phyloP scores from a whole-genome alignment of 75 land plant species.

The Gnetum montanum region DNA sequence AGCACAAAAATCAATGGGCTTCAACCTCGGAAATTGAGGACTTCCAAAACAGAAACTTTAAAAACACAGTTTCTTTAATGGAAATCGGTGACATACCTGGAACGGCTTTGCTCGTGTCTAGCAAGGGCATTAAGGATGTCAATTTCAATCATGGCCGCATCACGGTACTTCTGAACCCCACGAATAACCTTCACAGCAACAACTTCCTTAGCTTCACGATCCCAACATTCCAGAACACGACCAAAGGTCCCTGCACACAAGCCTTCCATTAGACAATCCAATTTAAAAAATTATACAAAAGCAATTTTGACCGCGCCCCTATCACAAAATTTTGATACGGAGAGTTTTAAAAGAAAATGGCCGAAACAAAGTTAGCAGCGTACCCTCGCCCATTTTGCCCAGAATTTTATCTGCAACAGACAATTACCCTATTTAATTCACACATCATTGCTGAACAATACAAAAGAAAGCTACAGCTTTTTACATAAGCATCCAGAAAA shows the following conservation, averaged over 20 bases:
- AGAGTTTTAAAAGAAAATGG: neutral
- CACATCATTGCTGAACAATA: too few relatives aligned
- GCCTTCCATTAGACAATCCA: neutral
- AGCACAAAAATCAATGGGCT: too few relatives aligned
- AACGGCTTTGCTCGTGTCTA: constrained; percentile 36
- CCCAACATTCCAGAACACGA: constrained; percentile 79
- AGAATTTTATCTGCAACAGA: constrained; percentile 74
- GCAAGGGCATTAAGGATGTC: constrained; percentile 49
- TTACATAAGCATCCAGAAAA: too few relatives aligned
- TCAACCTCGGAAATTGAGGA: too few relatives aligned
- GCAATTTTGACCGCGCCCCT: neutral
- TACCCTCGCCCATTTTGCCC: constrained; percentile 85
- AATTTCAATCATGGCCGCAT: constrained; percentile 71
- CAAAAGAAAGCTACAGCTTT: too few relatives aligned
- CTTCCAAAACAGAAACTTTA: neutral
- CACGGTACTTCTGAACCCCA: constrained; percentile 61
- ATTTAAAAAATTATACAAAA: neutral
- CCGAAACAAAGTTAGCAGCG: neutral
- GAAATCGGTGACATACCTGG: constrained; percentile 34
- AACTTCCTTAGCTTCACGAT: constrained; percentile 41
- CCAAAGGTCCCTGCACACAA: constrained; percentile 67
- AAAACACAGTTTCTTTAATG: neutral
- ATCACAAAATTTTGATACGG: neutral
- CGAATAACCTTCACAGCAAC: constrained; percentile 73
- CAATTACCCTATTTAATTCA: too few relatives aligned